Base-by-base conservation (phyloP, 1,139 yeast species). In the Geotrichum klebahnii region DNA sequence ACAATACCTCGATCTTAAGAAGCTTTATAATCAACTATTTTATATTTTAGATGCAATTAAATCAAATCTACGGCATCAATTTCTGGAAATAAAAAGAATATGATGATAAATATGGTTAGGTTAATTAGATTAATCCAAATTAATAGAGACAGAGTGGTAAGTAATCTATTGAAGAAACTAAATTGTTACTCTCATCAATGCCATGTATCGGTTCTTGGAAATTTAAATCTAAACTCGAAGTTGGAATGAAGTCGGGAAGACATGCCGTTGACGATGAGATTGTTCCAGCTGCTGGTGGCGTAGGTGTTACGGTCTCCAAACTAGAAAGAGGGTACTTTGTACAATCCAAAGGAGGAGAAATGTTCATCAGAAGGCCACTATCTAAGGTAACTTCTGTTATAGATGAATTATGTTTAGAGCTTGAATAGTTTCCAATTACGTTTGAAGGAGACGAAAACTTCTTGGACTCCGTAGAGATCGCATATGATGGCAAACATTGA, bases 121-220 rank as follows among this genome's bases (percentile, higher is more conserved):
- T n/a, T 28, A 28, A 28, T 28, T 28, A 8, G 8, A 28, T 9
- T 9, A 32, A 32, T 32, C 14, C 5, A 22, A 9, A 37, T 37
- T 14, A 37, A 24, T 19, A 37, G 10, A 37, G 28, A 17, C 28
- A 37, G 16, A 37, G 28, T 23, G 40, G 40, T 20, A 37, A 12
- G 28, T 37, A 37, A 20, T 37, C 40, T n/a, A 37, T 37, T 12
- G 24, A 20, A 16, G 40, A n/a, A 12, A 20, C 3, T 5, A 20
- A 10, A 17, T 12, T 14, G 28, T 6, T 37, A 17, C 28, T 28
- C 8, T 37, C 40, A 19, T 17, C n/a, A 20, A 12, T 8, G 40
- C 5, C 5, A 5, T 26, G 29, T n/a, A n/a, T n/a, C n/a, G n/a
- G n/a, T n/a, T n/a, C n/a, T n/a, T n/a, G n/a, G n/a, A n/a, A n/a